Evolutionary conservation across 1,284 basidiomycete genomes (phyloP), one percentile per base, ranked within the genome.

Genomic region (Irpex sp.): DNA sequence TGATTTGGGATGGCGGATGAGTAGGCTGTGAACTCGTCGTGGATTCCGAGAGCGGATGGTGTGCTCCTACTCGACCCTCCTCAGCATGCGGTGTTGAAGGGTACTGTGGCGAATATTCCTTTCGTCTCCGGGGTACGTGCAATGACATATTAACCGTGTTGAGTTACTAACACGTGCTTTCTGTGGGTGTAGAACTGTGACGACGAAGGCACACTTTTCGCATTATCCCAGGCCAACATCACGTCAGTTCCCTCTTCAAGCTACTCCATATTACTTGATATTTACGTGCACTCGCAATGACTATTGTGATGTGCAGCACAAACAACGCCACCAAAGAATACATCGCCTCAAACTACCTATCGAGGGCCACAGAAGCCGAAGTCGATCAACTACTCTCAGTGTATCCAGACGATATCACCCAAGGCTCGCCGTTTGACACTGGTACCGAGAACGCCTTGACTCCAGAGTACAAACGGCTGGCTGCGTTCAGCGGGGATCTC

Each of bases 381-480:
- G 56, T 82, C 7, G 70, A 73, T 44, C 62, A 71, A 13, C 49
- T 85, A 2, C 64, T 78, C 55, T 57, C 55, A 3, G 64, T 77
- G 9, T 86, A 85, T 65, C 79, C 84, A 1, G 66, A 66, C 1
- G 80, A 83, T 62, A 70, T 78, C 51, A 74, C 73, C 0, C 67
- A 80, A 67, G 83, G 85, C 4, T 85, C 84, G 0, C 85, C 85
- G 0, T 87, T 79, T 65, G 73, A 76, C 59, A 86, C 85, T 0
- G 78, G 82, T 0, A 64, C 73, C 38, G 52, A 77, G 5, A 82
- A 85, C 62, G 76, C 75, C 0, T 63, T 85, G 13, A 77, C 79
- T 0, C 80, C 81, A 0, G 75, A 85, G 62, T 85, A 75, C 74
- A 84, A 86, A 70, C 75, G 84, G 11, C 67, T 85, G 1, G 78